Percentiles rank a stretch among this genome's conserved stretches.
phyloP scores from a whole-genome alignment of 1,284 basidiomycete species.

The Chondrostereum purpureum region DNA sequence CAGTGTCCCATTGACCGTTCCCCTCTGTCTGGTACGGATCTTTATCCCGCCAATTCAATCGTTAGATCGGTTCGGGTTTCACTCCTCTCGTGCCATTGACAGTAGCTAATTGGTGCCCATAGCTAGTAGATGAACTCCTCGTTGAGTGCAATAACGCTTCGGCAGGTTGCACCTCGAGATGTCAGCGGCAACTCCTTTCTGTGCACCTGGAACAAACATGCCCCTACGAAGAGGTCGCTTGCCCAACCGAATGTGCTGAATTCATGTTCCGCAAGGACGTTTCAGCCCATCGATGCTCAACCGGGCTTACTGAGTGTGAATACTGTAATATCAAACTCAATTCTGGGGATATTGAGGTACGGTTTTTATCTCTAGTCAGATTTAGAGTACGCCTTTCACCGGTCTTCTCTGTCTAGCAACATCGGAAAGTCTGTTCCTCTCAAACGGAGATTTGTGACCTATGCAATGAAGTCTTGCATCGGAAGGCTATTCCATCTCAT shows the following conservation, averaged over 20 bases:
- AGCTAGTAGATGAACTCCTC: slow-evolving; percentile 81
- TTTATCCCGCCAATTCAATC: slow-evolving; percentile 60
- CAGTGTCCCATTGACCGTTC: slow-evolving; percentile 83
- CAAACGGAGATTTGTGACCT: slow-evolving; percentile 28
- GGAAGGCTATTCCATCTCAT: slow-evolving; percentile 30
- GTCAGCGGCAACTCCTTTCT: slow-evolving; percentile 65
- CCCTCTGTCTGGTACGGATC: slow-evolving; percentile 44
- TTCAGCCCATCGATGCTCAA: slow-evolving; percentile 30
- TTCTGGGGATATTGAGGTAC: slow-evolving; percentile 28
- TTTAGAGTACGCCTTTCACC: slow-evolving; percentile 6
- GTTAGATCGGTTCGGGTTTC: slow-evolving; percentile 71
- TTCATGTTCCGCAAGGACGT: slow-evolving; percentile 38
- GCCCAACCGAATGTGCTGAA: slow-evolving; percentile 43
- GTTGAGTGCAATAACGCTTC: slow-evolving; percentile 63
- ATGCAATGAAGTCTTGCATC: slow-evolving; percentile 30
- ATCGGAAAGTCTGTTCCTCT: slow-evolving; percentile 29
- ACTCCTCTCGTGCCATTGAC: too few relatives aligned
- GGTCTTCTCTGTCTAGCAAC: slow-evolving; percentile 26
- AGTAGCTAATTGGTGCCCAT: too few relatives aligned
- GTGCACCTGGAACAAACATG: slow-evolving; percentile 61
- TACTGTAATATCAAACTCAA: slow-evolving; percentile 29
- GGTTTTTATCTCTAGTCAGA: background rate
- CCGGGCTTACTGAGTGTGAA: slow-evolving; percentile 29
- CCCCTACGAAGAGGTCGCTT: slow-evolving; percentile 47
- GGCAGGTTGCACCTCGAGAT: slow-evolving; percentile 57